phyloP scores from a whole-genome alignment of 169 alveolate species.

The Cryptosporidium sp. region DNA sequence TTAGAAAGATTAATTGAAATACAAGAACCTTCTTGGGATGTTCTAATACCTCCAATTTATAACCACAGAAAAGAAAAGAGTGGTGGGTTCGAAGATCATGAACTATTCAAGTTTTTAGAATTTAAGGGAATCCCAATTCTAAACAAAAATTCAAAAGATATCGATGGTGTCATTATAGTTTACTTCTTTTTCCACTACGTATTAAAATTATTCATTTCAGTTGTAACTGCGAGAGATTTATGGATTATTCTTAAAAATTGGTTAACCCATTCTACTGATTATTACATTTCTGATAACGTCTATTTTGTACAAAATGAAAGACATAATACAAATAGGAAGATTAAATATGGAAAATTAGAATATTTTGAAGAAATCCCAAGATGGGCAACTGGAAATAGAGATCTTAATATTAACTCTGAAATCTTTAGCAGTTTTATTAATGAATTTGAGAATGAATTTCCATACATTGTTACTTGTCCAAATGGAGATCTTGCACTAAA shows the following conservation, averaged over 20 bases:
- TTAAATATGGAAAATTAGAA: not conserved
- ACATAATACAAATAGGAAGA: not conserved
- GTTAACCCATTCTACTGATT: constrained; percentile 26
- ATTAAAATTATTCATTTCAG: constrained; percentile 29
- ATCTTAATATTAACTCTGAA: constrained; percentile 30
- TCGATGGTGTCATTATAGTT: constrained; percentile 25
- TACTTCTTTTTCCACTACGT: constrained; percentile 43
- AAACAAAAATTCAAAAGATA: constrained; percentile 34
- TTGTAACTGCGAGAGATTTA: constrained; percentile 30
- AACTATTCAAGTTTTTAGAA: constrained; percentile 31
- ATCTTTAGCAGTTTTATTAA: not conserved
- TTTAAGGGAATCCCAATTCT: constrained; percentile 32
- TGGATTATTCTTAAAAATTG: constrained; percentile 50
- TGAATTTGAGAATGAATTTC: constrained; percentile 67
- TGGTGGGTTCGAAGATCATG: constrained; percentile 10
- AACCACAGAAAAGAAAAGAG: not conserved
- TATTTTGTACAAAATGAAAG: constrained; percentile 20
- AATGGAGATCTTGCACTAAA: constrained; percentile 41
- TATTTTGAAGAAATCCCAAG: not conserved
- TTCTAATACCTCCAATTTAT: constrained; percentile 53
- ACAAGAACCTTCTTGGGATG: constrained; percentile 53
- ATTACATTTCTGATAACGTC: not conserved
- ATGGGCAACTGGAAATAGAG: constrained; percentile 38
- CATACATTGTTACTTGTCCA: constrained; percentile 64
- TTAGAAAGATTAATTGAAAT: constrained; percentile 25